Percentiles rank a stretch among this genome's conserved stretches.
phyloP scores from a whole-genome alignment of 2,329 filamentous ascomycete species.

The Epichloe bromicola region DNA sequence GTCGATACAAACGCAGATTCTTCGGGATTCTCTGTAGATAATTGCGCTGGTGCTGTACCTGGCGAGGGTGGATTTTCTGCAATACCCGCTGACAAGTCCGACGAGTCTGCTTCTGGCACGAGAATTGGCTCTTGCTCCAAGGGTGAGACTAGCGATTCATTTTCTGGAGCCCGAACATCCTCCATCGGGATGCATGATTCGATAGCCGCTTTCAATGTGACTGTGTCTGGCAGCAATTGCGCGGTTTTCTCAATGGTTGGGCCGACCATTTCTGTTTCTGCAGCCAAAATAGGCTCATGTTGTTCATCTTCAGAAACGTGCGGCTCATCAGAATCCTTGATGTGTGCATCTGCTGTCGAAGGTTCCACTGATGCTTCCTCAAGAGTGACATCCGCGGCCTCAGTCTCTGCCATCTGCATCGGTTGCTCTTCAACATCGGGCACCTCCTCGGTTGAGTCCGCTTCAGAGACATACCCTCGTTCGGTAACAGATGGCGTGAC shows the following conservation, averaged over 20 bases:
- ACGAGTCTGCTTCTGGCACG: not conserved
- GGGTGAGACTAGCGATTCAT: not conserved
- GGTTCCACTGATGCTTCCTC: not conserved
- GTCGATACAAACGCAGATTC: not conserved
- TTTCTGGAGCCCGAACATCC: not conserved
- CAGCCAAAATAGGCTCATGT: not conserved
- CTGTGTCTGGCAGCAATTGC: not conserved
- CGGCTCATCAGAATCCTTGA: not conserved
- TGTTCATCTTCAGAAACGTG: not conserved
- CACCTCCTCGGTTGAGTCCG: not conserved
- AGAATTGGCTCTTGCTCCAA: not conserved
- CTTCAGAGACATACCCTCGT: not conserved
- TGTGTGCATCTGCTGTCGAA: not conserved
- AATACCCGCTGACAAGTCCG: not conserved
- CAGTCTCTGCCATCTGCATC: not conserved
- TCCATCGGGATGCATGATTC: not conserved
- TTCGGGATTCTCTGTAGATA: not conserved
- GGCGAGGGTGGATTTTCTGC: not conserved
- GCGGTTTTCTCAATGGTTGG: not conserved
- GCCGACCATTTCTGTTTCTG: not conserved
- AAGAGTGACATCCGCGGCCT: not conserved
- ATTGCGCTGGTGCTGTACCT: not conserved
- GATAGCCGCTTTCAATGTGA: not conserved
- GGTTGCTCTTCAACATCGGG: not conserved
- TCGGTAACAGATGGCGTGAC: not conserved